These are phyloP conservation scores for Skeletonema grethae DNA, from an alignment of 108 stramenopile genomes.

Conservation along the genomic window DNA sequence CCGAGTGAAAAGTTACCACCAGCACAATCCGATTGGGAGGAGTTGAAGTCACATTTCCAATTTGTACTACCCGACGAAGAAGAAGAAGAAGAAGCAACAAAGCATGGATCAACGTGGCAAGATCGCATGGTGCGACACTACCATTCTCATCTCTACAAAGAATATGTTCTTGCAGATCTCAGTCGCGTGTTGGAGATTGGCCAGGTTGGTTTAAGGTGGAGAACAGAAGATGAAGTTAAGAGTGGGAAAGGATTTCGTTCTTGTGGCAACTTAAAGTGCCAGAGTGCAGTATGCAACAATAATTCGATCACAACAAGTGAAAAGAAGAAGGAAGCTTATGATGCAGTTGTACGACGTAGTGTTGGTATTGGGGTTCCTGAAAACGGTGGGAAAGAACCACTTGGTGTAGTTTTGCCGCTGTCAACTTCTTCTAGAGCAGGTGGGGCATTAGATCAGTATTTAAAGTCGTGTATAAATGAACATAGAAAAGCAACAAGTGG, in stretches of 20 bases:
- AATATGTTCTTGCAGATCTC: conserved; percentile 80
- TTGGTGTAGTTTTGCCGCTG: conserved; percentile 22
- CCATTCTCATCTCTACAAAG: conserved; percentile 76
- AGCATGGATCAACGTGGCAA: conserved; percentile 66
- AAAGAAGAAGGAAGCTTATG: conserved; percentile 24
- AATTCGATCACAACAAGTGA: background rate
- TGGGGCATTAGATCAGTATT: conserved; percentile 16
- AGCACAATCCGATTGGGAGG: conserved; percentile 42
- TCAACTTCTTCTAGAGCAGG: background rate
- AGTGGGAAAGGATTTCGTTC: conserved; percentile 63
- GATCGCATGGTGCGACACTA: conserved; percentile 82
- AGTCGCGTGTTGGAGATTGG: conserved; percentile 40
- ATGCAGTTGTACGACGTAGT: conserved; percentile 6
- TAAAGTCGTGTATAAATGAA: conserved; percentile 13
- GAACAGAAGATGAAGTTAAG: conserved; percentile 71
- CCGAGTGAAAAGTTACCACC: background rate
- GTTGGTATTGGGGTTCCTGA: conserved; percentile 24
- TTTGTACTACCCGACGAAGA: conserved; percentile 31
- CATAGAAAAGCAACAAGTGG: background rate
- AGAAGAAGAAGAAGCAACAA: background rate
- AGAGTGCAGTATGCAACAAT: background rate
- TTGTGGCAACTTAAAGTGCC: conserved; percentile 81
- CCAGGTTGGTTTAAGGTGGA: conserved; percentile 76
- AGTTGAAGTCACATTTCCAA: conserved; percentile 30
- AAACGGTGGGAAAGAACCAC: conserved; percentile 39